These are phyloP conservation scores for Verticillium tricorpus DNA, from an alignment of 2,329 filamentous ascomycete species.

Conservation along the genomic window DNA sequence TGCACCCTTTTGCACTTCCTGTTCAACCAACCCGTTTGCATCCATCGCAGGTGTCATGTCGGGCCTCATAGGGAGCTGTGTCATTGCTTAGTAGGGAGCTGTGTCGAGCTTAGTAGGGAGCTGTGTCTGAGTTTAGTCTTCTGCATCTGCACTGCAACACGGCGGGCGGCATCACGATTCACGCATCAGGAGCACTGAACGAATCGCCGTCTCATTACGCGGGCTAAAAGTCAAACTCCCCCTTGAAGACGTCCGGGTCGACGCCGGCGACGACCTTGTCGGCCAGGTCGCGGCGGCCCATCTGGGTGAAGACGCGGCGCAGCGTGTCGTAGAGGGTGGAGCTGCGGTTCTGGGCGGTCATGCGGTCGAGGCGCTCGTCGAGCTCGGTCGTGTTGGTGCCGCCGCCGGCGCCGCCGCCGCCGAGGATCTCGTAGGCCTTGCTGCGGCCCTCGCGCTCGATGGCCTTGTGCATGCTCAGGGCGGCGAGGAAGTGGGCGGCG, in stretches of 20 bases:
- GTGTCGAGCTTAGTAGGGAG: no score
- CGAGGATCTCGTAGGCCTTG: slow-evolving; percentile 78
- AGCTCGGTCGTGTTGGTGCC: slow-evolving; percentile 40
- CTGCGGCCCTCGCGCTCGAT: slow-evolving; percentile 82
- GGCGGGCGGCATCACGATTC: no score
- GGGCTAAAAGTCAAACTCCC: slow-evolving; percentile 77
- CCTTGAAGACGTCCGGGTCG: slow-evolving; percentile 83
- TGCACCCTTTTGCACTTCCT: no score
- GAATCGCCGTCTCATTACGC: no score
- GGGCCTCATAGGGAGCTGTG: no score
- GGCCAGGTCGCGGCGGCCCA: slow-evolving; percentile 82
- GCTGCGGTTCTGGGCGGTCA: slow-evolving; percentile 93
- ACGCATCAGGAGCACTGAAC: no score
- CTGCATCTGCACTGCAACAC: no score
- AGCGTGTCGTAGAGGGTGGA: slow-evolving; percentile 96
- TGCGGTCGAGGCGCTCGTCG: slow-evolving; percentile 75
- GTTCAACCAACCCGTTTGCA: no score
- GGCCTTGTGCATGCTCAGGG: slow-evolving; percentile 91
- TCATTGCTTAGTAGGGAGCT: no score
- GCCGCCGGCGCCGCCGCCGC: slow-evolving; percentile 33
- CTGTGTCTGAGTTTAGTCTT: no score
- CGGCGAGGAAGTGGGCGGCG: slow-evolving; percentile 81
- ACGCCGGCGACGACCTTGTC: slow-evolving; percentile 86
- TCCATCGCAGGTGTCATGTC: no score
- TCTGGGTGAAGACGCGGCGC: slow-evolving; percentile 90